Evolutionary conservation across 176 grass and related monocot species (phyloP), one percentile per base, ranked within the genome.

Genomic region (Melocanna baccifera): DNA sequence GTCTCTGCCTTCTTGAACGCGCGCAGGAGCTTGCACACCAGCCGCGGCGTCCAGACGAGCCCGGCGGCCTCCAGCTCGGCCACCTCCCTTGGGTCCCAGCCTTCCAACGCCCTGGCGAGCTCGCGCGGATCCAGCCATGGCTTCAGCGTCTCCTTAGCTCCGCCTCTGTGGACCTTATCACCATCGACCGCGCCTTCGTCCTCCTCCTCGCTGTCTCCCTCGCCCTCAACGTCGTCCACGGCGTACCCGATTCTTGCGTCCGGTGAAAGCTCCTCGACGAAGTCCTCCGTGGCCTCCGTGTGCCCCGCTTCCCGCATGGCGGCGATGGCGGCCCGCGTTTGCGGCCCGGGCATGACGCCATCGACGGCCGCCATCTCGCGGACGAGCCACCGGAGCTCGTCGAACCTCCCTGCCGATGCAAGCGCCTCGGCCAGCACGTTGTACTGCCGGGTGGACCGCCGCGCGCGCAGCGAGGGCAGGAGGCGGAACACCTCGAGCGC

Each of bases 1-100:
- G 89, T 93, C 59, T 91, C 83, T 4, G 89, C 76, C 69, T 85
- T 95, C 84, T 77, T 95, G 91, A 98, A 98, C 39, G 77, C 39
- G 67, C 93, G 85, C 65, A 98, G 82, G 23, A 98, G 89, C 67
- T 98, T 98, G 89, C 96, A 93, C 56, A 95, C 96, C 14, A 98
- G 87, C 47, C 93, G 89, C 41, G 96, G 77, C 48, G 96, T 93
- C 96, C 93, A 95, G 0, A 98, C 75, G 29, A 92, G 36, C 59
- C 82, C 88, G 15, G 89, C 85, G 12, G 81, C 79, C 58, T 95
- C 91, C 63, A 98, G 77, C 64, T 95, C 93, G 0, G 77, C 62
- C 14, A 98, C 89, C 70, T 95, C 96, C 41, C 70, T 56, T 28
- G 91, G 51, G 41, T 90, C 63, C 96, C 96, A 98, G 13, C 89